Evolutionary conservation across 2,329 filamentous ascomycete genomes (phyloP).

Genomic region (Triangularia verruculosa): DNA sequence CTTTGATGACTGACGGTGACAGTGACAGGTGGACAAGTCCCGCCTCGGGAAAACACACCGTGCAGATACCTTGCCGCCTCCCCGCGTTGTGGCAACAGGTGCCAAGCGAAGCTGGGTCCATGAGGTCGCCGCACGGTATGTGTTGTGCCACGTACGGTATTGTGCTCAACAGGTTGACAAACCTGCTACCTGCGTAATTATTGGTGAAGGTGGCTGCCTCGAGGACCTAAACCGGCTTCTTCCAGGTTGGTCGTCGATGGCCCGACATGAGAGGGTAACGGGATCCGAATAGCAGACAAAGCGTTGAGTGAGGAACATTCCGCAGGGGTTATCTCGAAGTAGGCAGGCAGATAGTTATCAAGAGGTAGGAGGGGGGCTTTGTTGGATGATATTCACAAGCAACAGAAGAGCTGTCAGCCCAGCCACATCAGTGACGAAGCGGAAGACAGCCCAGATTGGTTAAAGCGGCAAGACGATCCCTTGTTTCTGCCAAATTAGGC

Average conservation of each 20-base stretch:
- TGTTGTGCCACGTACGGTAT: constrained; percentile 19
- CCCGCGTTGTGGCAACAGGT: constrained; percentile 14
- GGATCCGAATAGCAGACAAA: not conserved
- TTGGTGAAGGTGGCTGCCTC: constrained; percentile 9
- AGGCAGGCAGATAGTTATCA: too few relatives aligned
- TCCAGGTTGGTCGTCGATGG: not conserved
- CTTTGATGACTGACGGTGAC: not conserved
- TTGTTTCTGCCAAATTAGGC: constrained; percentile 29
- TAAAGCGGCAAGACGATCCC: constrained; percentile 29
- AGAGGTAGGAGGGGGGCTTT: too few relatives aligned
- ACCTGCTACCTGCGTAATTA: not conserved
- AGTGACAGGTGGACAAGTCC: not conserved
- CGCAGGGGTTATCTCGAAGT: not conserved
- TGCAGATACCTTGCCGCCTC: constrained; percentile 12
- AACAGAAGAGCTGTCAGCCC: constrained; percentile 8
- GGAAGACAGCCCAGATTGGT: constrained; percentile 22
- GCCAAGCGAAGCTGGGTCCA: constrained; percentile 15
- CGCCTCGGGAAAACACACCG: constrained; percentile 5
- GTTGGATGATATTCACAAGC: not conserved
- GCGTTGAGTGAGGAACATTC: not conserved
- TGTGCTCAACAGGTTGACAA: constrained; percentile 5
- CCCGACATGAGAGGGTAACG: not conserved
- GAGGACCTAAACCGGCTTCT: constrained; percentile 1
- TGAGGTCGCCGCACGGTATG: constrained; percentile 15
- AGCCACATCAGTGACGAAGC: constrained; percentile 26